phyloP scores from a whole-genome alignment of 441 rosid species.

The Populus hybrid region DNA sequence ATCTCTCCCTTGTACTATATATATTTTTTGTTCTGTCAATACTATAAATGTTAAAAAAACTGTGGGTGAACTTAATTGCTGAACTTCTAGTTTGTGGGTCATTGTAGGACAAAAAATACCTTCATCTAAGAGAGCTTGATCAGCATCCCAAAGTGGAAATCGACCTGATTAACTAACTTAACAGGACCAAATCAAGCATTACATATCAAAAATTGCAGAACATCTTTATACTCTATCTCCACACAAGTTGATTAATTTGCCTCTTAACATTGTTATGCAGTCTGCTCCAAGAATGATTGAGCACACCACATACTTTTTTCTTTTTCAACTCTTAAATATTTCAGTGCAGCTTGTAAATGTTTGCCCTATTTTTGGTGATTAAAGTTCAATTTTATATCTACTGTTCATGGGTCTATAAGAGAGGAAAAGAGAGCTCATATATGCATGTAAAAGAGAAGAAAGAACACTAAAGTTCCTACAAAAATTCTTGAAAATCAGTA shows the following conservation, averaged over 20 bases:
- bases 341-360: background rate
- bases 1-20: background rate
- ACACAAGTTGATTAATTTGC: too few species aligned
- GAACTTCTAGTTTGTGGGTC: slow-evolving; percentile 20
- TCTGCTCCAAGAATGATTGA: slow-evolving; percentile 9
- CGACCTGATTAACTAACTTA: background rate
- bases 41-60: slow-evolving; percentile 11
- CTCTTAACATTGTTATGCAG: background rate
- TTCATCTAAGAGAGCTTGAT: background rate
- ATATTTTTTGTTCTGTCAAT: slow-evolving; percentile 4
- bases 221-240: background rate
- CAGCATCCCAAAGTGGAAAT: slow-evolving; percentile 2
- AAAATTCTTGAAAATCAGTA: background rate
- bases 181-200: background rate
- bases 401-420: background rate
- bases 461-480: background rate
- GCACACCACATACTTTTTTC: background rate
- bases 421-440: background rate
- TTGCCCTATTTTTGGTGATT: background rate
- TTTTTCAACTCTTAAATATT: background rate
- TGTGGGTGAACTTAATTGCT: slow-evolving; percentile 7
- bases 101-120: slow-evolving; percentile 11
- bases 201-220: background rate
- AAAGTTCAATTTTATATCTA: background rate
- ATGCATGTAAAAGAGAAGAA: background rate